phyloP scores from a whole-genome alignment of 768 basidiomycete species.

The Gautieria morchelliformis region DNA sequence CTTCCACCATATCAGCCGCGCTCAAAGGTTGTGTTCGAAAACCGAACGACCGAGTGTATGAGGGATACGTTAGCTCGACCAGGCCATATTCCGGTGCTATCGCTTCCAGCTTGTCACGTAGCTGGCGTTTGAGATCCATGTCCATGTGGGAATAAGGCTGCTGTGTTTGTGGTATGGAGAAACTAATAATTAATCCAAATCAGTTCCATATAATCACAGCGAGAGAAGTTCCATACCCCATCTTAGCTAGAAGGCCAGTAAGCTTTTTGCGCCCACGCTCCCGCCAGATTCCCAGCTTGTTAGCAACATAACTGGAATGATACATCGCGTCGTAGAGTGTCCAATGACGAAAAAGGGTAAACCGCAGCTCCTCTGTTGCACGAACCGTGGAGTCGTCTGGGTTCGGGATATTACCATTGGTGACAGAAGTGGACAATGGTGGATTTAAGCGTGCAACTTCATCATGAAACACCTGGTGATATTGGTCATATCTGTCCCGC shows the following conservation, averaged over 20 bases:
- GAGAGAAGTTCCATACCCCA: conserved; percentile 60
- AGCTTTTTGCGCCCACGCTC: conserved; percentile 84
- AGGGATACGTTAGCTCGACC: conserved; percentile 86
- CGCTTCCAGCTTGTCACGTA: conserved; percentile 74
- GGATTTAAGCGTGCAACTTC: conserved; percentile 91
- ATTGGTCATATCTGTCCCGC: conserved; percentile 73
- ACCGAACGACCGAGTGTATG: conserved; percentile 87
- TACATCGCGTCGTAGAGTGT: conserved; percentile 97
- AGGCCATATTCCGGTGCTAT: conserved; percentile 94
- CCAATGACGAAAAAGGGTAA: conserved; percentile 96
- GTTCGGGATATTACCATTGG: conserved; percentile 33
- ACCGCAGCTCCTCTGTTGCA: conserved; percentile 81
- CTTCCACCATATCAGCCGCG: conserved; percentile 90
- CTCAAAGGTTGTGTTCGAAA: conserved; percentile 82
- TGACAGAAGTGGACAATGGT: conserved; percentile 29
- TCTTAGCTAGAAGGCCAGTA: conserved; percentile 90
- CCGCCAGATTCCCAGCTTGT: conserved; percentile 93
- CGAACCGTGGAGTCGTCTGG: conserved; percentile 83
- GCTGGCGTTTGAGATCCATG: conserved; percentile 76
- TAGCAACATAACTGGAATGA: conserved; percentile 93
- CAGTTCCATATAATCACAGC: neutral
- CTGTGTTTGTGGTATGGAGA: conserved; percentile 89
- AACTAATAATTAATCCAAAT: conserved; percentile 35
- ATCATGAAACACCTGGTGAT: conserved; percentile 73
- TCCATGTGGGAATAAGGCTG: conserved; percentile 96